Evolutionary conservation across 768 basidiomycete genomes (phyloP).

Genomic region (Boletus fagicola): DNA sequence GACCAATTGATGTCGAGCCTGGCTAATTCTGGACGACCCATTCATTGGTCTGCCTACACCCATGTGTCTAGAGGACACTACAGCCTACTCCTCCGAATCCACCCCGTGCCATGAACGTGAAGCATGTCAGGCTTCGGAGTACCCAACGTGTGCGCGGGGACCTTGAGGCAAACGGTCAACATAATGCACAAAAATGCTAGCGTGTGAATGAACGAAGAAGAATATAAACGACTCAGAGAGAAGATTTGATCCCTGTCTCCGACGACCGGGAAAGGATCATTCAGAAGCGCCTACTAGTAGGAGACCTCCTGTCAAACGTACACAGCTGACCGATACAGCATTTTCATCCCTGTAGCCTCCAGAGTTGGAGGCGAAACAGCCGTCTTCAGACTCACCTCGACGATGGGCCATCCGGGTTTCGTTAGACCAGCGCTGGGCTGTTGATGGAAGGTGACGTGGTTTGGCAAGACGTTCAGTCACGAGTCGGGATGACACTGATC

Average conservation of each 20-base stretch:
- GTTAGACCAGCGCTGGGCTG: not conserved
- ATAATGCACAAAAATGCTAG: not conserved
- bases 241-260: conserved; percentile 28
- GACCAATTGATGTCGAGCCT: not conserved
- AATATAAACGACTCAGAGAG: conserved; percentile 30
- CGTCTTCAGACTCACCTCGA: conserved; percentile 5
- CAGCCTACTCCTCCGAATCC: not conserved
- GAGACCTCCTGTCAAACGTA: conserved; percentile 27
- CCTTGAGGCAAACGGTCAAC: conserved; percentile 15
- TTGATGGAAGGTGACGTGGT: not conserved
- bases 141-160: not conserved
- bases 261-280: conserved; percentile 23
- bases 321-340: conserved; percentile 20
- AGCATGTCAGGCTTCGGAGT: not conserved
- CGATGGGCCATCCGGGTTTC: not conserved
- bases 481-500: not conserved
- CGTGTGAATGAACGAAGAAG: not conserved
- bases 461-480: not conserved
- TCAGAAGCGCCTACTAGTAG: conserved; percentile 28
- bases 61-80: conserved; percentile 1
- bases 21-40: not conserved
- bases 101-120: not conserved
- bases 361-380: not conserved
- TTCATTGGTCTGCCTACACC: not conserved
- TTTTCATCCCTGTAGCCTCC: conserved; percentile 18